These are phyloP conservation scores for Schizothecium vesticola DNA, from an alignment of 495 filamentous ascomycete genomes.

Conservation along the genomic window DNA sequence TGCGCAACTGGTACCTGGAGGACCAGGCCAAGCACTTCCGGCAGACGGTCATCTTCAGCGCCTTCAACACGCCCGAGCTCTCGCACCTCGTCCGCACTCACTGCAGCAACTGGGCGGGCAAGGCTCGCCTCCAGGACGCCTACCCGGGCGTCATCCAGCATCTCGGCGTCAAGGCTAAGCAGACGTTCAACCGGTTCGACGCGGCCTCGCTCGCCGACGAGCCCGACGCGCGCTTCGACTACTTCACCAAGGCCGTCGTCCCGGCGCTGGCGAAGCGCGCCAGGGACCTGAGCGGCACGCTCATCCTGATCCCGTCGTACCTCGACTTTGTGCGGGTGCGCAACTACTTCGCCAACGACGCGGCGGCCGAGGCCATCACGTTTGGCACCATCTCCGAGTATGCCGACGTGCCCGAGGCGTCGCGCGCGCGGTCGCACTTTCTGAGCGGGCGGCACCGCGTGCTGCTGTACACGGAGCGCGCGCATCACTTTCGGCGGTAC, in stretches of 20 bases:
- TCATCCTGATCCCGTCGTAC: constrained; percentile 88
- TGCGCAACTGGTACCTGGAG: constrained; percentile 88
- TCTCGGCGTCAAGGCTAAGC: constrained; percentile 62
- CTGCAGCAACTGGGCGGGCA: constrained; percentile 76
- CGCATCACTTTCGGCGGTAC: constrained; percentile 90
- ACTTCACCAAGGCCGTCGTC: constrained; percentile 75
- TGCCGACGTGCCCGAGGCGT: constrained; percentile 64
- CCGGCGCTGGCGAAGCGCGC: constrained; percentile 62
- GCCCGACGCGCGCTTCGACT: constrained; percentile 86
- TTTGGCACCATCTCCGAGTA: constrained; percentile 90
- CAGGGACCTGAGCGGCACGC: constrained; percentile 50
- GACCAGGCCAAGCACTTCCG: constrained; percentile 71
- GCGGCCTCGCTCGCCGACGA: constrained; percentile 60
- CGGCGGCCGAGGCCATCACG: constrained; percentile 60
- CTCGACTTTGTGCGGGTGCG: constrained; percentile 89
- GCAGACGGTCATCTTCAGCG: constrained; percentile 73
- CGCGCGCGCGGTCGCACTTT: constrained; percentile 83
- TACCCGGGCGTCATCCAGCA: constrained; percentile 65
- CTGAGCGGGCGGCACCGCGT: constrained; percentile 72
- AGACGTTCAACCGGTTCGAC: constrained; percentile 89
- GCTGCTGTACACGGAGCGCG: constrained; percentile 84
- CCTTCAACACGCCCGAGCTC: constrained; percentile 85
- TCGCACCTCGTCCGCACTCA: constrained; percentile 69
- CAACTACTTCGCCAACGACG: constrained; percentile 78
- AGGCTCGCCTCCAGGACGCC: constrained; percentile 59